Conservation (phyloP, 306 rosid species). For the Prunus mongolica region DNA sequence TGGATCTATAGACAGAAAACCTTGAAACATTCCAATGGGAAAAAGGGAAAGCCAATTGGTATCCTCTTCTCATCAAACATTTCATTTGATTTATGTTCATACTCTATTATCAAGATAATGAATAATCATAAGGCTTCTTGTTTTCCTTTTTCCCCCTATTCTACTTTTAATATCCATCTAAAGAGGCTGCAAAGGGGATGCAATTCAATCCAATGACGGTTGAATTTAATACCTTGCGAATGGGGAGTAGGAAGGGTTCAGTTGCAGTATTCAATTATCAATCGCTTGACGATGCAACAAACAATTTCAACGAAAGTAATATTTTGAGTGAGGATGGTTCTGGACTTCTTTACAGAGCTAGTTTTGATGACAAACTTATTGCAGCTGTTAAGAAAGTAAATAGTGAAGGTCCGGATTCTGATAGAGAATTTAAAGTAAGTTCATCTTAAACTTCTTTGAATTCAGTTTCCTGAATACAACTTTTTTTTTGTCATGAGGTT, state of each 20-base stretch:
- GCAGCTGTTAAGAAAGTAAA: slow-evolving; percentile 75
- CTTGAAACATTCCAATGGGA: slow-evolving; percentile 24
- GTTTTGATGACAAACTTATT: slow-evolving; percentile 56
- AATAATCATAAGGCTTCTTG: neutral
- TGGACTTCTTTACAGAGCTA: slow-evolving; percentile 57
- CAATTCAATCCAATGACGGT: slow-evolving; percentile 40
- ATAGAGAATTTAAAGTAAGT: slow-evolving; percentile 71
- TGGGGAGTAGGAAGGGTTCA: slow-evolving; percentile 59
- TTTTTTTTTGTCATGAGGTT: slow-evolving; percentile 17
- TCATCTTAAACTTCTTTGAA: slow-evolving; percentile 12
- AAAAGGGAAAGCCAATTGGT: slow-evolving; percentile 52
- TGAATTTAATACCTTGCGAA: slow-evolving; percentile 50
- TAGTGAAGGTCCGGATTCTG: slow-evolving; percentile 37
- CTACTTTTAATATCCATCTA: slow-evolving; percentile 8
- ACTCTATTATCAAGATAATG: slow-evolving; percentile 10
- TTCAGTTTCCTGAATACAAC: neutral
- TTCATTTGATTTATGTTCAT: slow-evolving; percentile 1
- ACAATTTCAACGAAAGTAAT: slow-evolving; percentile 57
- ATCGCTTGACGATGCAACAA: slow-evolving; percentile 70
- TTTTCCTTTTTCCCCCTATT: slow-evolving; percentile 14
- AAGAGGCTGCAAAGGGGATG: slow-evolving; percentile 55
- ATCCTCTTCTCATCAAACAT: slow-evolving; percentile 13
- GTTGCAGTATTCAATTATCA: slow-evolving; percentile 66
- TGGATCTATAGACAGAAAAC: slow-evolving; percentile 51
- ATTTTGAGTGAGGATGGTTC: slow-evolving; percentile 57